Conservation (phyloP, 257 asterid genomes). For the Haberlea rhodopensis region DNA sequence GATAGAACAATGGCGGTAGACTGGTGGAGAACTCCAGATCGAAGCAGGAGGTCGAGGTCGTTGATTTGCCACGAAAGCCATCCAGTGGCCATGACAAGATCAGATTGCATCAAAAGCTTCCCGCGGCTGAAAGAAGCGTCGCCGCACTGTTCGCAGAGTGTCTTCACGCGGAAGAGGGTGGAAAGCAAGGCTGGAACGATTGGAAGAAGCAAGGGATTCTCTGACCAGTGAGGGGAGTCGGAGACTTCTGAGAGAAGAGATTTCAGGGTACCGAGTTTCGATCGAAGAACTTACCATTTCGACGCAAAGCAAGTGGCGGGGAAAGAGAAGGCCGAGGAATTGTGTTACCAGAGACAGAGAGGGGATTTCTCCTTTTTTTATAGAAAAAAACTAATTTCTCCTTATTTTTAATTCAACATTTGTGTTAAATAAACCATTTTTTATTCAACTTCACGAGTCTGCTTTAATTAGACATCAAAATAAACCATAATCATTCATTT, state of each 20-base stretch:
- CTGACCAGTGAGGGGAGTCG: slow-evolving; percentile 73
- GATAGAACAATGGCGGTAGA: slow-evolving; percentile 93
- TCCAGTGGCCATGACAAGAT: slow-evolving; percentile 85
- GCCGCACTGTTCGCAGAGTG: slow-evolving; percentile 49
- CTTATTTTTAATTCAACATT: too few relatives aligned
- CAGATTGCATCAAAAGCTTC: slow-evolving; percentile 92
- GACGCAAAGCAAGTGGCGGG: slow-evolving; percentile 54
- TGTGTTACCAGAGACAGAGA: too few relatives aligned
- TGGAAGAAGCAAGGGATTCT: slow-evolving; percentile 52
- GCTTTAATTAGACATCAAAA: too few relatives aligned
- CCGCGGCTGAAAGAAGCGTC: slow-evolving; percentile 52
- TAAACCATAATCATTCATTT: too few relatives aligned
- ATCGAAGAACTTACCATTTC: slow-evolving; percentile 70
- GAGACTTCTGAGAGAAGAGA: slow-evolving; percentile 53
- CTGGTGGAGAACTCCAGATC: slow-evolving; percentile 86
- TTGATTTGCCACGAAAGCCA: slow-evolving; percentile 71
- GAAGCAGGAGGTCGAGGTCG: slow-evolving; percentile 73
- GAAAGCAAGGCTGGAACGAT: slow-evolving; percentile 57
- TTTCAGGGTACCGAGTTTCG: slow-evolving; percentile 51
- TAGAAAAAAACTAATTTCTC: too few relatives aligned
- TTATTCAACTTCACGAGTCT: too few relatives aligned
- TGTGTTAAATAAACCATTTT: too few relatives aligned
- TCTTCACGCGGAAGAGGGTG: slow-evolving; percentile 57
- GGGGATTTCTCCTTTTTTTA: too few relatives aligned
- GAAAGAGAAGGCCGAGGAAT: slow-evolving; percentile 50